Base-by-base conservation (phyloP, 2,329 filamentous ascomycete genomes). In the Cadophora malorum region DNA sequence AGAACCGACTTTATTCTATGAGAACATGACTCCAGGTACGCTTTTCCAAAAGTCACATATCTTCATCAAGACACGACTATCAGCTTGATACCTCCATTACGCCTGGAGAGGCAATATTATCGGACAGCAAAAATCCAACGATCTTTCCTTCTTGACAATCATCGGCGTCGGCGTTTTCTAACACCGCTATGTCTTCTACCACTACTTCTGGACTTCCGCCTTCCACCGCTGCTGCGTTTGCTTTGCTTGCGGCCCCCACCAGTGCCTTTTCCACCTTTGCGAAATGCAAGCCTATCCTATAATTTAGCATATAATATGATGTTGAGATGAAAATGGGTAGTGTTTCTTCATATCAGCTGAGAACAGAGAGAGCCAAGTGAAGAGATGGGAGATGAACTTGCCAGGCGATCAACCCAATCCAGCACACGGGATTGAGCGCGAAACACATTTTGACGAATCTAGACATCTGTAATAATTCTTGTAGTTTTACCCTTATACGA, bases 401-500 rank as follows among this genome's bases (percentile, higher is more conserved):
- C 53, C 53, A 59, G 33, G 33, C 55, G 31, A 59, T 14, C 7
- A 59, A 23, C 16, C 55, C 33, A n/a, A 59, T 41, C n/a, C 19
- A 59, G 33, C 6, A 59, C 8, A 38, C 55, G 5, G n/a, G 33
- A 8, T 10, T 59, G 35, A 38, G 55, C 1, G 31, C 10, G 8
- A 41, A 41, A 14, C 33, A 59, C 5, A 38, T 10, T 1, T 21
- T 59, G 12, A 25, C 33, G 31, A 59, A 41, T 12, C 3, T 28
- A 14, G 35, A 16, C 33, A 59, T 59, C n/a, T 41, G 25, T 31
- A 9, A 9, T 25, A 41, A 16, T 10, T 25, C 16, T 38, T 45
- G 25, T 4, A 25, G 4, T 12, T 10, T 23, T 5, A 3, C 19
- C 6, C 6, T 21, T n/a, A 6, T 1, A 21, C 28, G 19, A 7